phyloP scores from a whole-genome alignment of 441 rosid species.

The Heliophila coronopifolia region DNA sequence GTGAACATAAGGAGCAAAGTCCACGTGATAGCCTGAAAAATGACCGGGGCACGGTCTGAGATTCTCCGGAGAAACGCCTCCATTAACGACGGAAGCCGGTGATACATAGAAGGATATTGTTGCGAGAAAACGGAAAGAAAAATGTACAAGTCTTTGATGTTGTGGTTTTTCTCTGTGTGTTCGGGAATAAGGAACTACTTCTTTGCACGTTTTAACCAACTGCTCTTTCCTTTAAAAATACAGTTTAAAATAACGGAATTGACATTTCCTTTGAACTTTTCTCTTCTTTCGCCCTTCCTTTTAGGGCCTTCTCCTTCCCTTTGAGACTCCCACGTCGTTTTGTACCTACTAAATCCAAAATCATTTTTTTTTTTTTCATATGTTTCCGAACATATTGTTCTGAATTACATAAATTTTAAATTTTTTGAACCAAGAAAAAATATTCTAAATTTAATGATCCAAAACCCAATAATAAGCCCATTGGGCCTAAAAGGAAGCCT shows the following conservation, averaged over 20 bases:
- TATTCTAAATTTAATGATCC: no score
- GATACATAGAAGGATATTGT: no score
- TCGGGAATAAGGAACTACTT: slow-evolving; percentile 1
- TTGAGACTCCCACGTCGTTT: slow-evolving; percentile 10
- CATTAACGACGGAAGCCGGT: slow-evolving; percentile 13
- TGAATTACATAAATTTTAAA: no score
- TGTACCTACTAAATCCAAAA: no score
- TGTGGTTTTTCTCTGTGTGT: slow-evolving; percentile 4
- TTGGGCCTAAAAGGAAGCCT: not conserved
- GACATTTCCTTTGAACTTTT: slow-evolving; percentile 10
- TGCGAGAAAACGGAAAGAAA: slow-evolving; percentile 14
- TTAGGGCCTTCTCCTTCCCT: slow-evolving; percentile 12
- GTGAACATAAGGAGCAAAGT: slow-evolving; percentile 35
- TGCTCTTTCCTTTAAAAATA: not conserved
- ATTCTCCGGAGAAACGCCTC: slow-evolving; percentile 23
- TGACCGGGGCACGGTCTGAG: slow-evolving; percentile 15
- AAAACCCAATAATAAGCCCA: slow-evolving; percentile 26
- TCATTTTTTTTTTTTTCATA: no score
- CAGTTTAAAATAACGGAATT: not conserved
- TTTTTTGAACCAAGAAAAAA: no score
- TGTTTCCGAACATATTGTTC: no score
- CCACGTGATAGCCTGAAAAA: slow-evolving; percentile 36
- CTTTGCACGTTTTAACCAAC: slow-evolving; percentile 26
- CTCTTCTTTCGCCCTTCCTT: slow-evolving; percentile 5
- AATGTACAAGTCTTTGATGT: no score